phyloP scores from a whole-genome alignment of 2,329 filamentous ascomycete species.

The Cladosporium phlei region DNA sequence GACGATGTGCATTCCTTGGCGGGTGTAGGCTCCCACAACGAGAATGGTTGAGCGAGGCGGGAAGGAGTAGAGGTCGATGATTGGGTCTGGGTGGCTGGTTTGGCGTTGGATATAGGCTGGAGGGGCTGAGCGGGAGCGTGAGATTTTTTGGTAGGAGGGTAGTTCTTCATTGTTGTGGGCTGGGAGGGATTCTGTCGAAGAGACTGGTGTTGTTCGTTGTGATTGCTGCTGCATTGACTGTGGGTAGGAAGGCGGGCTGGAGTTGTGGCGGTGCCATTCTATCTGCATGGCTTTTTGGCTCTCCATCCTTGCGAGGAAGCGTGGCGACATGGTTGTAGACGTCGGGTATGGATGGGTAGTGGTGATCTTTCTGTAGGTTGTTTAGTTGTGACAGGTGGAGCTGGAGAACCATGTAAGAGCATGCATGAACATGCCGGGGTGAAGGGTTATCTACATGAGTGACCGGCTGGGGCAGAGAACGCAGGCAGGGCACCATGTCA shows the following conservation, averaged over 20 bases:
- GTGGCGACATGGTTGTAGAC: constrained; percentile 3
- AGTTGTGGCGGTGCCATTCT: background rate
- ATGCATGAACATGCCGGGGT: background rate
- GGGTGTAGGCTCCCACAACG: constrained; percentile 27
- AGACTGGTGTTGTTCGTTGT: too few relatives aligned
- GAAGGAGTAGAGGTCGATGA: constrained; percentile 1
- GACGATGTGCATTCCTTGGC: constrained; percentile 25
- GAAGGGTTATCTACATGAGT: constrained; percentile 3
- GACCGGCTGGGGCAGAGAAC: too few relatives aligned
- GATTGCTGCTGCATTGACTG: too few relatives aligned
- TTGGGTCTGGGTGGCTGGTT: background rate
- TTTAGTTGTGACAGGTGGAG: background rate
- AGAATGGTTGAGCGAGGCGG: constrained; percentile 15
- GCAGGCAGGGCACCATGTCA: background rate
- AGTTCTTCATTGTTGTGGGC: background rate
- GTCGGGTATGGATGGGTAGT: background rate
- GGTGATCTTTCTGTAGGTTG: too few relatives aligned
- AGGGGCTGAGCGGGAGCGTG: background rate
- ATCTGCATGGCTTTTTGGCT: constrained; percentile 2
- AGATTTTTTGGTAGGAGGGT: background rate
- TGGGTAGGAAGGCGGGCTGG: background rate
- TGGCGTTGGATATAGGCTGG: constrained; percentile 1
- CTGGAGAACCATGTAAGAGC: background rate
- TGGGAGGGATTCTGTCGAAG: background rate
- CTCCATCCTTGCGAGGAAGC: constrained; percentile 8